These are phyloP conservation scores for Hamigera avellanea DNA, from an alignment of 495 filamentous ascomycete species.

Conservation along the genomic window DNA sequence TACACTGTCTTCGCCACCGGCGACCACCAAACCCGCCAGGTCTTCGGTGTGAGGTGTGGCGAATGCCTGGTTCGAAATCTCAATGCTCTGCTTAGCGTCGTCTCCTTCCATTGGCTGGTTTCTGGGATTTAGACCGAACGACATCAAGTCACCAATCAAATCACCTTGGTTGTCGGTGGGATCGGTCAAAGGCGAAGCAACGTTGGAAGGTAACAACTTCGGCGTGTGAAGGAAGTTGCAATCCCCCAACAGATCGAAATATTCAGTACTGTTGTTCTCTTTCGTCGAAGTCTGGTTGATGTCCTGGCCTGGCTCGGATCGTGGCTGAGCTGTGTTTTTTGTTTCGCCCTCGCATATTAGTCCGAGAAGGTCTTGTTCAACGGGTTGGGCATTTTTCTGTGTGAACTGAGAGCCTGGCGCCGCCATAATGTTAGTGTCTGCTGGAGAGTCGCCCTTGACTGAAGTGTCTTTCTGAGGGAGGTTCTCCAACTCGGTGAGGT, in stretches of 20 bases:
- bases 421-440: background rate
- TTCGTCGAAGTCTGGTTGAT: background rate
- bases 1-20: background rate
- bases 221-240: too few species aligned
- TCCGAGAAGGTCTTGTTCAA: conserved; percentile 5
- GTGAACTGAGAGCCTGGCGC: background rate
- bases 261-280: background rate
- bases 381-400: background rate
- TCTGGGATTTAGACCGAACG: too few species aligned
- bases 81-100: too few species aligned
- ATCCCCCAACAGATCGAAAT: background rate
- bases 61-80: too few species aligned
- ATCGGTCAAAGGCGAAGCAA: too few species aligned
- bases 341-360: conserved; percentile 3
- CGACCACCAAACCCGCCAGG: too few species aligned
- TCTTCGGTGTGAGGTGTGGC: too few species aligned
- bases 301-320: background rate
- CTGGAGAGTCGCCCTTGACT: background rate
- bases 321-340: too few species aligned
- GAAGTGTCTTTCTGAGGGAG: conserved; percentile 1
- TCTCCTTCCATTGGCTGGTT: too few species aligned
- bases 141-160: too few species aligned
- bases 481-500: background rate
- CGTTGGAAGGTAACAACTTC: too few species aligned
- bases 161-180: too few species aligned